These are phyloP conservation scores for Candida sp. DNA, from an alignment of 1,139 yeast genomes.

Conservation along the genomic window DNA sequence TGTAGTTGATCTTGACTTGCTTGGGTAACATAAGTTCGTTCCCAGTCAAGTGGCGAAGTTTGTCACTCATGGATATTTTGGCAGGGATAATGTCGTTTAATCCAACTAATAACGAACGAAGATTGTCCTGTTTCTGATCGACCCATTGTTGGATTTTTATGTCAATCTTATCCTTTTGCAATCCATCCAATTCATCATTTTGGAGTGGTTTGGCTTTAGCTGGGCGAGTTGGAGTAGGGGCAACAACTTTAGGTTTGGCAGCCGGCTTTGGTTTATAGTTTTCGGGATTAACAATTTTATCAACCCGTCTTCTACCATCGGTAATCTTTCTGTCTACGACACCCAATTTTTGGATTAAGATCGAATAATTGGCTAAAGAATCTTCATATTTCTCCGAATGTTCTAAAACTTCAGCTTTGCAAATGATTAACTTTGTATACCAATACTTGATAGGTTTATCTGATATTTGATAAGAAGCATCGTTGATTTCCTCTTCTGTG, in stretches of 20 bases:
- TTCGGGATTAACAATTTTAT: slow-evolving; percentile 56
- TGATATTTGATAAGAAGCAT: slow-evolving; percentile 24
- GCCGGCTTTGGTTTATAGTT: slow-evolving; percentile 9
- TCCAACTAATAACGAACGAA: slow-evolving; percentile 70
- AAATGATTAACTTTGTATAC: slow-evolving; percentile 66
- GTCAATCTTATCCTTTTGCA: slow-evolving; percentile 11
- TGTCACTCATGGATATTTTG: slow-evolving; percentile 49
- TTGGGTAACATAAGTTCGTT: slow-evolving; percentile 87
- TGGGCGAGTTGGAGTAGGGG: slow-evolving; percentile 13
- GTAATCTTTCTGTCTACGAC: slow-evolving; percentile 59
- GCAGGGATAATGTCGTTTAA: slow-evolving; percentile 58
- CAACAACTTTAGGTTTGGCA: slow-evolving; percentile 13
- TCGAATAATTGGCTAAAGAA: slow-evolving; percentile 60
- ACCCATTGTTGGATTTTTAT: slow-evolving; percentile 49
- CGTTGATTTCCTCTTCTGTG: slow-evolving; percentile 30
- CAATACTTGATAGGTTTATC: slow-evolving; percentile 64
- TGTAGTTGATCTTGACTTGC: slow-evolving; percentile 79
- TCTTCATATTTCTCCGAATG: slow-evolving; percentile 65
- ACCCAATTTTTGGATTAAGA: slow-evolving; percentile 61
- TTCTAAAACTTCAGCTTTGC: slow-evolving; percentile 84
- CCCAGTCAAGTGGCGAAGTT: slow-evolving; percentile 27
- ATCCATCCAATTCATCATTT: slow-evolving; percentile 25
- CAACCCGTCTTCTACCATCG: slow-evolving; percentile 84
- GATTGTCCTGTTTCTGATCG: slow-evolving; percentile 69
- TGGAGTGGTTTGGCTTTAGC: slow-evolving; percentile 24